Evolutionary conservation across 768 basidiomycete genomes (phyloP), one percentile per base, ranked within the genome.

Genomic region (Collybia nuda): DNA sequence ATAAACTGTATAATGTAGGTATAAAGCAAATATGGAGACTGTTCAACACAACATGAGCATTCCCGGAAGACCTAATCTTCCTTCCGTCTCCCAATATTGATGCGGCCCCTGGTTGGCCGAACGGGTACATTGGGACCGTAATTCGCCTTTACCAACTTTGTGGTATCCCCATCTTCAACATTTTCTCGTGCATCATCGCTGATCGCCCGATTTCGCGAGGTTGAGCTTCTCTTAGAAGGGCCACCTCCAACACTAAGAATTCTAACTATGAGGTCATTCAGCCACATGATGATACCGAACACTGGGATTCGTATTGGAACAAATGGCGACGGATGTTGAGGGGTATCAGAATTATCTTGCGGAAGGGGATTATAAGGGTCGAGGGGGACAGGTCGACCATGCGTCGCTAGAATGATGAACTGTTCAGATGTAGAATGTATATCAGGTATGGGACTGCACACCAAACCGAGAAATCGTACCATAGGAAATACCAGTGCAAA

Each of bases 401-500:
- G 79, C 74, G 86, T 87, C 11, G 91, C 88, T 76, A 93, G 84
- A 56, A 93, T 89, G 39, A 90, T 84, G 67, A 82, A 92, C 91
- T 93, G 57, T 14, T n/a, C 21, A 26, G 21, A 53, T 49, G 21
- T 17, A 45, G 42, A 55, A 37, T 39, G 32, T 29, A 37, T 8
- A 26, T 52, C 12, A 40, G n/a, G 48, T 37, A 41, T 26, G 22
- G 6, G 32, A 11, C 12, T 36, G 19, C 37, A 18, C 21, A 17
- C 12, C 32, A 6, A 23, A 38, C n/a, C 14, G 15, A 38, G n/a
- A 26, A 18, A 26, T 28, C 40, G 73, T 86, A 93, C 90, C 35
- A 76, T 75, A 32, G 93, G 93, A 62, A 88, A 93, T 11, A 93
- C 62, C 45, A 94, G 77, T 0, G 92, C 90, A 58, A 94, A 95